Evolutionary conservation across 2,329 filamentous ascomycete genomes (phyloP).

Genomic region (Fusarium tjaetaba): DNA sequence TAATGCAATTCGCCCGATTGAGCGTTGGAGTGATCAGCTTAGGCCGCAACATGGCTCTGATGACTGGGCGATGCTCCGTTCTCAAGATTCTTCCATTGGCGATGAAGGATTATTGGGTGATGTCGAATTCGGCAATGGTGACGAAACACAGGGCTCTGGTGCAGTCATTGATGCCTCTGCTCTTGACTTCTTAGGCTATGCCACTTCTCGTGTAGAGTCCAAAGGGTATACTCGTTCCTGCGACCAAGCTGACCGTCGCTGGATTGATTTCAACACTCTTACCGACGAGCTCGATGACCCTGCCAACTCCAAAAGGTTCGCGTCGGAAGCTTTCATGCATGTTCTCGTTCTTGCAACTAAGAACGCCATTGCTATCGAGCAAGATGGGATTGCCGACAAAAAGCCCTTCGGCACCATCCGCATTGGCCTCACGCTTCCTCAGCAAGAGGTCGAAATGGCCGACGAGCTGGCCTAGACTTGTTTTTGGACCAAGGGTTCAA

Average conservation of each 20-base stretch:
- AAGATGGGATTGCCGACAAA: constrained; percentile 56
- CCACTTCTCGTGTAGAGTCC: constrained; percentile 50
- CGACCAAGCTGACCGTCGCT: constrained; percentile 51
- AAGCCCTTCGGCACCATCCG: constrained; percentile 59
- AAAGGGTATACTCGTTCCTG: constrained; percentile 47
- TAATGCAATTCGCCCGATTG: constrained; percentile 52
- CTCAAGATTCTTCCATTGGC: constrained; percentile 47
- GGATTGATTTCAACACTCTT: constrained; percentile 75
- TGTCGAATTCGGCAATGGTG: constrained; percentile 30
- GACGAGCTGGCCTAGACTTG: constrained; percentile 33
- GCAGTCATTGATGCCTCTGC: constrained; percentile 57
- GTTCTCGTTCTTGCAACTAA: constrained; percentile 76
- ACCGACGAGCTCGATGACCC: constrained; percentile 75
- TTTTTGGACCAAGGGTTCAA: neutral
- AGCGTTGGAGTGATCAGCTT: constrained; percentile 58
- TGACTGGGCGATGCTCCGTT: constrained; percentile 43
- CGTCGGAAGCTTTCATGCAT: constrained; percentile 80
- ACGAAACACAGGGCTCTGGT: constrained; percentile 47
- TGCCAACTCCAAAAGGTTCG: constrained; percentile 65
- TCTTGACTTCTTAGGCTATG: constrained; percentile 58
- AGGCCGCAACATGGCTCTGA: constrained; percentile 48
- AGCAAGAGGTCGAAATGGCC: constrained; percentile 26
- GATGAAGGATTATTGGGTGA: constrained; percentile 32
- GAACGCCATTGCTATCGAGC: constrained; percentile 68
- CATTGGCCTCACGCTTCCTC: constrained; percentile 51